A percentile compares a stretch with the other conserved stretches of the same genome.
phyloP scores from a whole-genome alignment of 1,139 yeast species.

The Candida labiduridarum region DNA sequence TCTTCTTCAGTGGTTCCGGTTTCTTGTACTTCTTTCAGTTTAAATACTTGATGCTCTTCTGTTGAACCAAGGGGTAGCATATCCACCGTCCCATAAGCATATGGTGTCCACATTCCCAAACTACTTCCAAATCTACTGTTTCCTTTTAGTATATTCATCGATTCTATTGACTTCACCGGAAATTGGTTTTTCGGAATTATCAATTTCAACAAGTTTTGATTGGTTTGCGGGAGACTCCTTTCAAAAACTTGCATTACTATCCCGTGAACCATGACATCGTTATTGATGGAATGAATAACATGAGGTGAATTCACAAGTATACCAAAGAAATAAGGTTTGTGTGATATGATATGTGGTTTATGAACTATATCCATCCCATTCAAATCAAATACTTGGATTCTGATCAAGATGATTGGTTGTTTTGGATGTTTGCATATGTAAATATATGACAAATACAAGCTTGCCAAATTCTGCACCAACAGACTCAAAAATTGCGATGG shows the following conservation, averaged over 20 bases:
- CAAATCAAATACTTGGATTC: slow-evolving; percentile 71
- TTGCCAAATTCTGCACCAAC: slow-evolving; percentile 50
- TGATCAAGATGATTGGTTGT: slow-evolving; percentile 58
- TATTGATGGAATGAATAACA: slow-evolving; percentile 58
- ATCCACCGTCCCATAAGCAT: slow-evolving; percentile 68
- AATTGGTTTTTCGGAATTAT: slow-evolving; percentile 33
- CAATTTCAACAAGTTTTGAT: slow-evolving; percentile 29
- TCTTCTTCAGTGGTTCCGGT: neutral
- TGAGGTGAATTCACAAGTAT: slow-evolving; percentile 70
- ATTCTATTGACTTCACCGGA: slow-evolving; percentile 55
- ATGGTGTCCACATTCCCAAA: slow-evolving; percentile 69
- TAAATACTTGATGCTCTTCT: slow-evolving; percentile 30
- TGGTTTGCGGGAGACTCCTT: slow-evolving; percentile 48
- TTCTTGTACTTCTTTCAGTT: slow-evolving; percentile 11
- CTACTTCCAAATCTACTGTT: slow-evolving; percentile 63
- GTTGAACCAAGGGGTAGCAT: slow-evolving; percentile 56
- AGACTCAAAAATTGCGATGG: slow-evolving; percentile 50
- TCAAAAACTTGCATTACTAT: slow-evolving; percentile 64
- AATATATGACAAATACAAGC: slow-evolving; percentile 57
- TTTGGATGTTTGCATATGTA: slow-evolving; percentile 70
- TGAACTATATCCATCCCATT: slow-evolving; percentile 16
- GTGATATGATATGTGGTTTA: slow-evolving; percentile 49
- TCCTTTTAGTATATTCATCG: slow-evolving; percentile 61
- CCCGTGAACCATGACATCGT: slow-evolving; percentile 46
- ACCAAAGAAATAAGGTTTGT: slow-evolving; percentile 65